Conservation (phyloP, 2,329 filamentous ascomycete species). For the Aspergillus neoniger region DNA sequence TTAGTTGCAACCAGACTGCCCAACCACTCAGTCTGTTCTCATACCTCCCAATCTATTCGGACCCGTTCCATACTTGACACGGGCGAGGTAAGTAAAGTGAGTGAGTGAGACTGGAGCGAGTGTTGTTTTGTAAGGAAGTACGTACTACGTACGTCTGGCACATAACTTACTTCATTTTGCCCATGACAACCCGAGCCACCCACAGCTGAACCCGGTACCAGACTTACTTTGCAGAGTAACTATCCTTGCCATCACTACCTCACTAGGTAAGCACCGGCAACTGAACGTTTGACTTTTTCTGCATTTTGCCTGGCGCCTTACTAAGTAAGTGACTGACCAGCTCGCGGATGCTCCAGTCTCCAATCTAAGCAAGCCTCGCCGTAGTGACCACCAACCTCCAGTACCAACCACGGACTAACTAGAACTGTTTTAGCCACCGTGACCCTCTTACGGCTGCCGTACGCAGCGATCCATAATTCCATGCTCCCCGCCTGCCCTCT, state of each 20-base stretch:
- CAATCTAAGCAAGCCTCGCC: background rate
- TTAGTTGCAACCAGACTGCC: slow-evolving; percentile 10
- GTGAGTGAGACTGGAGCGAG: background rate
- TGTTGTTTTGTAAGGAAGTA: background rate
- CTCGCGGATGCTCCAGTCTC: background rate
- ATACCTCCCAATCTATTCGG: slow-evolving; percentile 6
- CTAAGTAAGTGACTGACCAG: background rate
- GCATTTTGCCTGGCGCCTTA: slow-evolving; percentile 1
- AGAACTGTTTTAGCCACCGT: slow-evolving; percentile 1
- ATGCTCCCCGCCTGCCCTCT: background rate
- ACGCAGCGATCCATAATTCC: slow-evolving; percentile 12
- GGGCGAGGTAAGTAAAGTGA: background rate
- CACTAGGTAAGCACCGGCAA: background rate
- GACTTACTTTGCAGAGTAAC: background rate
- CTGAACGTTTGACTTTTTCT: slow-evolving; percentile 4
- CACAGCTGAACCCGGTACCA: background rate
- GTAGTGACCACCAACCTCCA: background rate
- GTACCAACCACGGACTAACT: slow-evolving; percentile 2
- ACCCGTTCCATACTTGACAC: slow-evolving; percentile 5
- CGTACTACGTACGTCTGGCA: background rate
- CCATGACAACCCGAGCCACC: slow-evolving; percentile 7
- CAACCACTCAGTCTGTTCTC: slow-evolving; percentile 16
- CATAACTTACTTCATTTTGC: background rate
- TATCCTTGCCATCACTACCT: slow-evolving; percentile 1
- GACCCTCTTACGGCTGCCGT: slow-evolving; percentile 2